Evolutionary conservation across 2,329 filamentous ascomycete species (phyloP).

Genomic region (Scortechinia acanthostroma): DNA sequence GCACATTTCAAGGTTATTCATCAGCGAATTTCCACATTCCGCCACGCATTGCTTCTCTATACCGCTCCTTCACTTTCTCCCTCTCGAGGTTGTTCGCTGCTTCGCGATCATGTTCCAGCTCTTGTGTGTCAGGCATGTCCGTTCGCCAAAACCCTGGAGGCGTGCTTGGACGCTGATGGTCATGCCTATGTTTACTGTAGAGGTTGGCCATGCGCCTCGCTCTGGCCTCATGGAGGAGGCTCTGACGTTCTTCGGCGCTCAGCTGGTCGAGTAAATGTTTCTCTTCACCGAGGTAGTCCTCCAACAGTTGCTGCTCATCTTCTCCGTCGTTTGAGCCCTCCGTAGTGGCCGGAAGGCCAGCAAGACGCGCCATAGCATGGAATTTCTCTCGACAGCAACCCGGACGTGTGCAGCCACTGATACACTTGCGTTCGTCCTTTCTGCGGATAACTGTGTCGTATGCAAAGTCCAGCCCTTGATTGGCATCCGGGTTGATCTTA

Average conservation of each 20-base stretch:
- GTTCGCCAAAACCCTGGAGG: conserved; percentile 87
- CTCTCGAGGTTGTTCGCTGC: conserved; percentile 59
- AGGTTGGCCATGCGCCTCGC: conserved; percentile 67
- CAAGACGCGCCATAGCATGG: conserved; percentile 13
- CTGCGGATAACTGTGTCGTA: conserved; percentile 53
- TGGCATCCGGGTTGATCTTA: conserved; percentile 54
- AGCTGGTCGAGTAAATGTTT: conserved; percentile 52
- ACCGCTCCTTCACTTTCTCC: conserved; percentile 63
- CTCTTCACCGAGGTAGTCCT: conserved; percentile 47
- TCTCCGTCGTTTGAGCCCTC: conserved; percentile 1
- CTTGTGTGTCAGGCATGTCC: conserved; percentile 85
- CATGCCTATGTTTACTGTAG: conserved; percentile 71
- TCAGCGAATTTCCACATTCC: conserved; percentile 79
- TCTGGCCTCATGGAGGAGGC: conserved; percentile 70
- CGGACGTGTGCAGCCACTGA: conserved; percentile 52
- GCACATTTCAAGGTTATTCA: no score
- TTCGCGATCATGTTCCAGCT: conserved; percentile 57
- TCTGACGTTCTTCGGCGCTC: conserved; percentile 49
- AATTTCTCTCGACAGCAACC: conserved; percentile 37
- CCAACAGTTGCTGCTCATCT: conserved; percentile 40
- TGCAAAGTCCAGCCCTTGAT: conserved; percentile 49
- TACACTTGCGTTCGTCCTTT: conserved; percentile 46
- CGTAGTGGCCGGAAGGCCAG: neutral
- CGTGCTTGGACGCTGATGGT: conserved; percentile 62
- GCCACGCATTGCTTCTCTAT: conserved; percentile 73